Conservation (phyloP, 768 basidiomycete genomes). For the Pleurotus djamor region DNA sequence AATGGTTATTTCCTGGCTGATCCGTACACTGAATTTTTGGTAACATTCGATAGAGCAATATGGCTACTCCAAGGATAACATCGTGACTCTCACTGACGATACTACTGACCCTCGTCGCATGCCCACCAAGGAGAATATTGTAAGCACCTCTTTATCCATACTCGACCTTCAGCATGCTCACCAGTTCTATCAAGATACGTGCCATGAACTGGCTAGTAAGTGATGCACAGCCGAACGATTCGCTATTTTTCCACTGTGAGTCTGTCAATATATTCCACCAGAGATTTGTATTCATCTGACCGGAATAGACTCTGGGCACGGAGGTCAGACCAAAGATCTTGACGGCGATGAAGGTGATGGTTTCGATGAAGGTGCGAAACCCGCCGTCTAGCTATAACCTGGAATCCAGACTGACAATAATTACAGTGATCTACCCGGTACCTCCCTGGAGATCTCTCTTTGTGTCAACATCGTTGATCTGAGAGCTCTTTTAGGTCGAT, state of each 20-base stretch:
- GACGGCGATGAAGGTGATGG: slow-evolving; percentile 88
- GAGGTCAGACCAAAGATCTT: slow-evolving; percentile 82
- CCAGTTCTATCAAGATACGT: slow-evolving; percentile 39
- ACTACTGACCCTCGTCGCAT: slow-evolving; percentile 51
- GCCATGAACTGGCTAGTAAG: slow-evolving; percentile 92
- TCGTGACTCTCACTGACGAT: slow-evolving; percentile 86
- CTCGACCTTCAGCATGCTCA: not conserved
- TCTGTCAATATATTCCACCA: not conserved
- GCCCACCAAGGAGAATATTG: slow-evolving; percentile 84
- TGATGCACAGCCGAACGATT: slow-evolving; percentile 80
- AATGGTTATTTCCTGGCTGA: not conserved
- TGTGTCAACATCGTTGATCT: slow-evolving; percentile 15
- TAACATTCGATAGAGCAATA: slow-evolving; percentile 41
- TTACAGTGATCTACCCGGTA: slow-evolving; percentile 77
- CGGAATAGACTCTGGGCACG: slow-evolving; percentile 82
- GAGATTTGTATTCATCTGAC: not conserved
- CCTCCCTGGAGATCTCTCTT: not conserved
- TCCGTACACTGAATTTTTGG: no score
- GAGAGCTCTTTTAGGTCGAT: slow-evolving; percentile 76
- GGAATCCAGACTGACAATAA: not conserved
- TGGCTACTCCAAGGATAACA: slow-evolving; percentile 76
- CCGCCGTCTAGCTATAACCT: not conserved
- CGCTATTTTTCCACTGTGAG: slow-evolving; percentile 89
- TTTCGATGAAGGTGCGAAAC: slow-evolving; percentile 64
- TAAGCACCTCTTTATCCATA: slow-evolving; percentile 25